phyloP scores from a whole-genome alignment of 2,329 filamentous ascomycete species.

The Teratosphaeria epicoccoides region DNA sequence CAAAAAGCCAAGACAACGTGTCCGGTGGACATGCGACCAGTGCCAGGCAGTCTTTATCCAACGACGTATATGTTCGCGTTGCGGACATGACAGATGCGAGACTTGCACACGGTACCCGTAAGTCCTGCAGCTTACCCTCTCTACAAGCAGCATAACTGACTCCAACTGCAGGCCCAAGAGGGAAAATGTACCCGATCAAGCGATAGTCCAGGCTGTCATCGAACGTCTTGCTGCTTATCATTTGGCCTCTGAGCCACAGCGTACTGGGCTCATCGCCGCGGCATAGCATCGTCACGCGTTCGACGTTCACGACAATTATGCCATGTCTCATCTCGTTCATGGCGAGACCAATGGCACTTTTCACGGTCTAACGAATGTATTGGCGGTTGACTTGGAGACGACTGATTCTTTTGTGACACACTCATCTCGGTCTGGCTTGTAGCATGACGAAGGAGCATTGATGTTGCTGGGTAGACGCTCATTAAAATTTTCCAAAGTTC shows the following conservation, averaged over 20 bases:
- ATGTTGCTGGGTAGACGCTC: no score
- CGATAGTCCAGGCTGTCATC: slow-evolving; percentile 11
- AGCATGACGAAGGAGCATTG: not conserved
- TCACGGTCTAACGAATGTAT: not conserved
- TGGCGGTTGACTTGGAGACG: not conserved
- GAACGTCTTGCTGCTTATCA: slow-evolving; percentile 13
- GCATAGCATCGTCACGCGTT: not conserved
- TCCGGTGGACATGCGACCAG: slow-evolving; percentile 46
- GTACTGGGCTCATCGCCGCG: not conserved
- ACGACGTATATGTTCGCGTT: slow-evolving; percentile 43
- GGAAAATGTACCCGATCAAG: slow-evolving; percentile 8
- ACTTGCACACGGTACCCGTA: slow-evolving; percentile 46
- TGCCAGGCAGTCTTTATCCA: slow-evolving; percentile 52
- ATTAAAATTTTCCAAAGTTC: no score
- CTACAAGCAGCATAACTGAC: not conserved
- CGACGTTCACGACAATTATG: not conserved
- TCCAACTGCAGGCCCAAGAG: slow-evolving; percentile 8
- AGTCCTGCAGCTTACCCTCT: slow-evolving; percentile 13
- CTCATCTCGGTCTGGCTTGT: not conserved
- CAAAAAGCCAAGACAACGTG: slow-evolving; percentile 34
- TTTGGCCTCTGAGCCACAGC: slow-evolving; percentile 1
- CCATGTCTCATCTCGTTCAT: not conserved
- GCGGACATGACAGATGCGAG: slow-evolving; percentile 49
- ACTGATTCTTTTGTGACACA: not conserved
- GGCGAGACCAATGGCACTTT: not conserved